phyloP scores from a whole-genome alignment of 768 basidiomycete species.

The Collybia nuda region DNA sequence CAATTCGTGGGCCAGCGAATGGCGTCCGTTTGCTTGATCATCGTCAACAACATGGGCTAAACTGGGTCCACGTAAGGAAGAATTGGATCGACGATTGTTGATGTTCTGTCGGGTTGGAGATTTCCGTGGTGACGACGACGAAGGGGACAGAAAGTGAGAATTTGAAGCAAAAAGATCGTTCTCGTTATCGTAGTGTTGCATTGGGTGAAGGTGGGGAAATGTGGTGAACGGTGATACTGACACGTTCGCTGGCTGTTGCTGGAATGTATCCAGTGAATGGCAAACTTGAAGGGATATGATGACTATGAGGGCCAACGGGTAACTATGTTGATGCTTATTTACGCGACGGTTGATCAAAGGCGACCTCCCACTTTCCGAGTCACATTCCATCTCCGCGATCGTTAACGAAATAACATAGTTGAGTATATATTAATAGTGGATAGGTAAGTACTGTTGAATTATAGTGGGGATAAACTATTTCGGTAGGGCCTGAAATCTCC shows the following conservation, averaged over 20 bases:
- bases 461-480: neutral
- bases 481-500: no score
- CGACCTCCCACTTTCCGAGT: no score
- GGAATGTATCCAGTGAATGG: neutral
- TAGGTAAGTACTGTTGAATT: neutral
- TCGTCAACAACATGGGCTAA: conserved; percentile 33
- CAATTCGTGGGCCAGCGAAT: conserved; percentile 84
- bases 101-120: conserved; percentile 33
- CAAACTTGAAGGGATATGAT: no score
- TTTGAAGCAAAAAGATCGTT: conserved; percentile 26
- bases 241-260: neutral
- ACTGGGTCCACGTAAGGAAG: conserved; percentile 45
- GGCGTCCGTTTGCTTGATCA: conserved; percentile 46
- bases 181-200: conserved; percentile 31
- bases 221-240: neutral
- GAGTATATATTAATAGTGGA: neutral
- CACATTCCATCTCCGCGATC: no score
- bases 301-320: neutral
- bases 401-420: no score
- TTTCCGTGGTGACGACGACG: conserved; percentile 30
- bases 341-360: conserved; percentile 15
- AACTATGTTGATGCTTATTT: conserved; percentile 19
- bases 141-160: conserved; percentile 32
- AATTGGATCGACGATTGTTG: conserved; percentile 44
- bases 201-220: conserved; percentile 5